Conservation (phyloP, 1,139 yeast species). For the Blastobotrys ciferrii region DNA sequence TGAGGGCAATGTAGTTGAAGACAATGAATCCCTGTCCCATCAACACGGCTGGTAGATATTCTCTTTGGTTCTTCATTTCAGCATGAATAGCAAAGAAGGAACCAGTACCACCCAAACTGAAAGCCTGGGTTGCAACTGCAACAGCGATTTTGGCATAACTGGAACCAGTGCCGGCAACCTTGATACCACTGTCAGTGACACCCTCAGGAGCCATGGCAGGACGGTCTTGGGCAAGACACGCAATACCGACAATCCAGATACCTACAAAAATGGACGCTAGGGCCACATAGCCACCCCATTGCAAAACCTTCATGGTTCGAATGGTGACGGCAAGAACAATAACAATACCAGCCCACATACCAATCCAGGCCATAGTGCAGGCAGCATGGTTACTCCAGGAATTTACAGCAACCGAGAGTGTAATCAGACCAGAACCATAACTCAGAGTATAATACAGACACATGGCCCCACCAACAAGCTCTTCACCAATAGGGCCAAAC, state of each 20-base stretch:
- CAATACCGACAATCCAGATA: constrained; percentile 50
- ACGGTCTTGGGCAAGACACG: constrained; percentile 49
- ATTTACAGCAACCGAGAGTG: constrained; percentile 13
- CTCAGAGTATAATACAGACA: constrained; percentile 14
- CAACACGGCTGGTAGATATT: constrained; percentile 55
- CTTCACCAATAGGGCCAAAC: constrained; percentile 14
- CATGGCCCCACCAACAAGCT: constrained; percentile 11
- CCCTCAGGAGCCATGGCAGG: constrained; percentile 31
- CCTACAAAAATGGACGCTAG: constrained; percentile 58
- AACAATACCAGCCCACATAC: constrained; percentile 11
- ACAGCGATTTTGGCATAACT: constrained; percentile 53
- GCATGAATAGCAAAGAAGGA: constrained; percentile 62
- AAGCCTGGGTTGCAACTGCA: constrained; percentile 57
- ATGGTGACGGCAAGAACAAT: constrained; percentile 11
- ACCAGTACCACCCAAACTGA: constrained; percentile 62
- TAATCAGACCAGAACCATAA: constrained; percentile 14
- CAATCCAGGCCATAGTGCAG: constrained; percentile 16
- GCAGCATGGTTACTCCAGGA: constrained; percentile 13
- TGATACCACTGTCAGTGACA: constrained; percentile 43
- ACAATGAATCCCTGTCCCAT: constrained; percentile 52
- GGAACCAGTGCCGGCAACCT: constrained; percentile 50
- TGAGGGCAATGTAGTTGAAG: constrained; percentile 51
- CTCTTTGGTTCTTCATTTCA: constrained; percentile 57
- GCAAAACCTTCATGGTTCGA: constrained; percentile 52
- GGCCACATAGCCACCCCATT: constrained; percentile 49